Evolutionary conservation across 306 rosid genomes (phyloP), one percentile per base, ranked within the genome.

Genomic region (Prunus davidiana): DNA sequence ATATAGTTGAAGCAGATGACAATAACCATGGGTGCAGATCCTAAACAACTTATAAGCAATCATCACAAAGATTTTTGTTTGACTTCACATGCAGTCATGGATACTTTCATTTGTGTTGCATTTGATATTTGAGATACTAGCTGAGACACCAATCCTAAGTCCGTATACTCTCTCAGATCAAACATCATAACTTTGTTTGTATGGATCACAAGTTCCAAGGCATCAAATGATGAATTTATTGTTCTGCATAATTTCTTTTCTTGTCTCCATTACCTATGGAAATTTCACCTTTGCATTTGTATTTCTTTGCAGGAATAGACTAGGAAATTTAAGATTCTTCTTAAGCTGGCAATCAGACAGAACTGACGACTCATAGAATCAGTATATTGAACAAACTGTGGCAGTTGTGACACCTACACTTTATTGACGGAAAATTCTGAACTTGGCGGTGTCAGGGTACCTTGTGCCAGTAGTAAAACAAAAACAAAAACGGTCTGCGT

Each of bases 301-400:
- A 62, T 61, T 32, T 60, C 73, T 62, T 73, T 63, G 82, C 88
- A 91, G 91, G 83, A 63, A 24, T 67, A 82, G 82, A 66, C 76
- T 76, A 80, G 75, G 84, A 64, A 81, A 81, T 69, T 79, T 84
- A 75, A 57, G 20, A 79, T 75, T 72, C 76, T 63, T 81, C 79
- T 78, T 73, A 76, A 78, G 72, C 83, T 67, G 83, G 85, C 84
- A 75, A 77, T 84, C 87, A 38, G 70, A 72, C 73, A 65, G 78
- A 72, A 64, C 56, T 75, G 83, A 71, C 52, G 27, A 84, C 79
- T 83, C 81, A 50, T 55, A 63, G 84, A 75, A 78, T 81, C 84
- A 76, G 76, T 77, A 47, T 82, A 82, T 80, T 28, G 70, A 83
- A 72, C 74, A 83, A 80, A 72, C 84, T 67, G 67, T 86, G 50